Conservation (phyloP, 306 rosid species). For the Astragalus glycyphyllos region DNA sequence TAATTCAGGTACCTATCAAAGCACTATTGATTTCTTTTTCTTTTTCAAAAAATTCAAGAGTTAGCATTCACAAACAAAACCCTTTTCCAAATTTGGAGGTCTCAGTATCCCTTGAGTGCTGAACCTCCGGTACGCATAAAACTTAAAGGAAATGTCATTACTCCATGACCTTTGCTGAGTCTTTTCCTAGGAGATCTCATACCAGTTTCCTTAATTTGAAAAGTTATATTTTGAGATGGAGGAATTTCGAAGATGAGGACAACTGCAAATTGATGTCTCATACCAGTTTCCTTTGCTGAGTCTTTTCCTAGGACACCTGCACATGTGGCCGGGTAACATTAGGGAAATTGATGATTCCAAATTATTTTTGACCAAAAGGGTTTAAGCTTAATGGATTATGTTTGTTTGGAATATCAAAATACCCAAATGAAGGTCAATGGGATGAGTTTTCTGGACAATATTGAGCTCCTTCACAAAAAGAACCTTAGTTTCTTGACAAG, state of each 20-base stretch:
- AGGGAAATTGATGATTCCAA: not conserved
- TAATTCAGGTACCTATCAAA: no score
- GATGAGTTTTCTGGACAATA: not conserved
- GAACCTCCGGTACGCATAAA: slow-evolving; percentile 24
- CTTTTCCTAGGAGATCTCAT: slow-evolving; percentile 18
- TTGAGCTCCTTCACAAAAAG: slow-evolving; percentile 7
- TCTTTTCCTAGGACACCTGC: slow-evolving; percentile 9
- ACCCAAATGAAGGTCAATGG: not conserved
- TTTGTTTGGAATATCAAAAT: slow-evolving; percentile 21
- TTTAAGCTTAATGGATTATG: slow-evolving; percentile 1
- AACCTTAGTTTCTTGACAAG: slow-evolving; percentile 19
- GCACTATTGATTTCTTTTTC: not conserved
- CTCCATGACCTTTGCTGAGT: not conserved
- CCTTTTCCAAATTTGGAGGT: slow-evolving; percentile 13
- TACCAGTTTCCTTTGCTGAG: no score
- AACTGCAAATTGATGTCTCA: no score
- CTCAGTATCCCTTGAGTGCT: not conserved
- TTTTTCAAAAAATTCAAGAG: no score
- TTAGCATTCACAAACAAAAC: no score
- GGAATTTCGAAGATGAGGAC: slow-evolving; percentile 5
- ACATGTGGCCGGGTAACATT: slow-evolving; percentile 7
- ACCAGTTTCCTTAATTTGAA: not conserved
- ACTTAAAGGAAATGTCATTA: slow-evolving; percentile 13
- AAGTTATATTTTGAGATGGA: slow-evolving; percentile 1
- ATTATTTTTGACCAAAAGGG: not conserved